Base-by-base conservation (phyloP, 2,329 filamentous ascomycete species). In the Fusarium kyushuense region DNA sequence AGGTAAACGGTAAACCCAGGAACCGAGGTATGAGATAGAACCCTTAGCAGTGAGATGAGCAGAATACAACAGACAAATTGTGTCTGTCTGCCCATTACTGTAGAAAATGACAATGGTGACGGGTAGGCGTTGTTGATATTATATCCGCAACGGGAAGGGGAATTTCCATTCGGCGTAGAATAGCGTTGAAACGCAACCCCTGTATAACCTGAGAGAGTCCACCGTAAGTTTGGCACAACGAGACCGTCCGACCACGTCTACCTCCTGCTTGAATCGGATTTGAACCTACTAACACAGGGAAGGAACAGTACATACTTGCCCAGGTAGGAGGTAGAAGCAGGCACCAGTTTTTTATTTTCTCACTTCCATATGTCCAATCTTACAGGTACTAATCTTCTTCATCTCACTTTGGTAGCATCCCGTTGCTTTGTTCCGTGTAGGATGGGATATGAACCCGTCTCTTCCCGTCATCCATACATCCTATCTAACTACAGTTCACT, bases 291-390 rank as follows among this genome's bases (percentile, higher is more conserved):
- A 27, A 27, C 27, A 6, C 9, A 27, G 14, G 40, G 21, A 42
- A 42, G 21, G 38, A 25, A 30, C 32, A 17, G 14, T 33, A 17
- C 32, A 33, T 33, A 33, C 32, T 33, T 33, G 9, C 16, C 32
- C 32, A 33, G 32, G 14, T 33, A 16, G n/a, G n/a, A n/a, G n/a
- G n/a, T n/a, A n/a, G n/a, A n/a, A n/a, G 2, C 17, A 59, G 53
- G 66, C 56, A 59, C 62, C 30, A 42, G 45, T 27, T 67, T 67
- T 63, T 53, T 52, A 64, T 58, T 70, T 55, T 57, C 49, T 43
- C 51, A 59, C 54, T 52, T 51, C 42, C 35, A 41, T 32, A 32
- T 11, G 11, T 32, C 46, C 30, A 48, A 35, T 48, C 30, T 35
- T 35, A 35, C 27, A 27, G 6, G 27, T 27, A 27, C 27, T 27